These are phyloP conservation scores for Davidsoniella virescens DNA, from an alignment of 2,329 filamentous ascomycete species.

Conservation along the genomic window DNA sequence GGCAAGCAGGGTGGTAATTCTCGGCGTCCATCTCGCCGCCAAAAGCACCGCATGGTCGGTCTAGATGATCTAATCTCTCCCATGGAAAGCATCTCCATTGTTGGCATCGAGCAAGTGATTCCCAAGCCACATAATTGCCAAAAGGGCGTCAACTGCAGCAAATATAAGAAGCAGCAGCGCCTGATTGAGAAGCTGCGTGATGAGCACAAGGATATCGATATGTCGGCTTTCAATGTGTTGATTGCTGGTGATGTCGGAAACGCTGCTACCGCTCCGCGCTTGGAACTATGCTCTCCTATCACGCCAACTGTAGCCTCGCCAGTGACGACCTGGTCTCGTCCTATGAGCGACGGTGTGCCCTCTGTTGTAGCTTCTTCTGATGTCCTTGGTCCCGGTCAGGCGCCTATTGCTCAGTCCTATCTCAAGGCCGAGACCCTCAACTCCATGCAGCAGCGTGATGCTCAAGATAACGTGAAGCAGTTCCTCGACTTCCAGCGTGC, in stretches of 20 bases:
- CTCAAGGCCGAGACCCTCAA: conserved; percentile 61
- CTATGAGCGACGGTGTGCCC: conserved; percentile 58
- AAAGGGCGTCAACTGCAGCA: conserved; percentile 73
- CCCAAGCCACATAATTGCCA: conserved; percentile 72
- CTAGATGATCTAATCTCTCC: conserved; percentile 54
- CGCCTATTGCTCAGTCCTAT: conserved; percentile 44
- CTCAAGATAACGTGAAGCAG: conserved; percentile 83
- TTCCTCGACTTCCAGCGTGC: conserved; percentile 72
- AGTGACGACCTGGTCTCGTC: conserved; percentile 18
- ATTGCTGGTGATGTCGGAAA: conserved; percentile 69
- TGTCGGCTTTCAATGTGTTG: conserved; percentile 46
- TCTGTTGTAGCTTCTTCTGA: conserved; percentile 88
- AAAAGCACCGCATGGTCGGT: conserved; percentile 15
- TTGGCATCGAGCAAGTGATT: conserved; percentile 77
- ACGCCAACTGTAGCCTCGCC: conserved; percentile 6
- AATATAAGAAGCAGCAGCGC: conserved; percentile 66
- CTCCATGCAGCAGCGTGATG: conserved; percentile 54
- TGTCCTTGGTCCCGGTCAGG: conserved; percentile 53
- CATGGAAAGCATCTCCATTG: conserved; percentile 74
- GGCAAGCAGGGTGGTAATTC: background rate
- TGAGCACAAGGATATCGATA: conserved; percentile 51
- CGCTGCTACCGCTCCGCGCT: conserved; percentile 38
- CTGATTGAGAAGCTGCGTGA: conserved; percentile 59
- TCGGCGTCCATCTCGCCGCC: conserved; percentile 5
- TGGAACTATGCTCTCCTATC: conserved; percentile 13